Base-by-base conservation (phyloP, 2,329 filamentous ascomycete species). In the Helicocarpus griseus region DNA sequence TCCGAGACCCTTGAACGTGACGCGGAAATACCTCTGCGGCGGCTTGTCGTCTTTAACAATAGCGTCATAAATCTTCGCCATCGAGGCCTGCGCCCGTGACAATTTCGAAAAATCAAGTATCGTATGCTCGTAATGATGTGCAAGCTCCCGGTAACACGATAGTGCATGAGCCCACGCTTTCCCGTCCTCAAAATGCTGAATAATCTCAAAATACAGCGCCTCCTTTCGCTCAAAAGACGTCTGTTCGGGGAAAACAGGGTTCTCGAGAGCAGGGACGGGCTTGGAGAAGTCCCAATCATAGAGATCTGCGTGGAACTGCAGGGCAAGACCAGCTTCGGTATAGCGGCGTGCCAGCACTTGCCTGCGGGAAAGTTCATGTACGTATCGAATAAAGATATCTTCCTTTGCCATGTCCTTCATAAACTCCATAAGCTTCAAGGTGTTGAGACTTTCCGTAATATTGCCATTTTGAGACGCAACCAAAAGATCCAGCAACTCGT, bases 351-450 rank as follows among this genome's bases (percentile, higher is more conserved):
- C 79, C 38, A 84, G 80, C 7, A 80, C 78, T 66, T 97, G 91
- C 11, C 93, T 74, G 36, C 82, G 74, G 2, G 89, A 87, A 19
- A 97, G 77, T 67, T 96, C 89, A 64, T 97, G 91, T 13, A 97
- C 90, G 62, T 97, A 96, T 57, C 89, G 85, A 57, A 95, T 86
- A 67, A 95, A 97, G 52, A 96, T 95, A 62, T 96, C 90, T 65
- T 95, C 89, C 63, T 95, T 95, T 59, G 94, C 87, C 85, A 96
- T 95, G 64, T 96, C 89, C 58, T 89, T 86, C 60, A 97, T 78
- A 69, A 96, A 97, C 60, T 96, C 89, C 90, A 97, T 96, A 24
- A 97, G 74, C 51, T 88, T 82, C 48, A 97, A 73, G 0, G 89
- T 88, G 66, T 96, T 89, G 68, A 95, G 87, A 57, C 95, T 86